Evolutionary conservation across 108 stramenopile genomes (phyloP).

Genomic region (Stephanodiscus minutulus): DNA sequence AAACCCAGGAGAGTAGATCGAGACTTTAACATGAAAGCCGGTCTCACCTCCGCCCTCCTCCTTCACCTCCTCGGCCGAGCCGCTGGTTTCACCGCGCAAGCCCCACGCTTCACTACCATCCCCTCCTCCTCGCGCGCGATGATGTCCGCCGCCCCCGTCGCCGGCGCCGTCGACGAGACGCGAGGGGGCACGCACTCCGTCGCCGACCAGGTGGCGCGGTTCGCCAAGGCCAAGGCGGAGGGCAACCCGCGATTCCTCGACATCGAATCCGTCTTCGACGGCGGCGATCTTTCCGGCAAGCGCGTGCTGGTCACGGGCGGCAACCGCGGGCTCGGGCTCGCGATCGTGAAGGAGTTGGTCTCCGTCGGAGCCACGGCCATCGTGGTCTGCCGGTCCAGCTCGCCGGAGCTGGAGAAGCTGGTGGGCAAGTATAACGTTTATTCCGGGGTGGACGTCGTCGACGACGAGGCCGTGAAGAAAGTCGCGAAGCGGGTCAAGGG

Average conservation of each 20-base stretch:
- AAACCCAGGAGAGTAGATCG: too few relatives aligned
- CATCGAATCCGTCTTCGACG: slow-evolving; percentile 70
- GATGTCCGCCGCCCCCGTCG: slow-evolving; percentile 9
- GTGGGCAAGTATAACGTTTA: slow-evolving; percentile 77
- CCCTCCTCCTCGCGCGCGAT: background rate
- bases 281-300: slow-evolving; percentile 66
- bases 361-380: slow-evolving; percentile 79
- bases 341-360: slow-evolving; percentile 75
- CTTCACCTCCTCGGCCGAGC: slow-evolving; percentile 5
- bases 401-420: slow-evolving; percentile 59
- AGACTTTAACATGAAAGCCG: slow-evolving; percentile 3
- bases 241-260: slow-evolving; percentile 74
- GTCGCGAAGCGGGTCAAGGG: slow-evolving; percentile 65
- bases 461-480: slow-evolving; percentile 70
- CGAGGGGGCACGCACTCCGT: slow-evolving; percentile 74
- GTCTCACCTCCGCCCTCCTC: background rate
- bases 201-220: slow-evolving; percentile 77
- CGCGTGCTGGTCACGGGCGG: slow-evolving; percentile 88
- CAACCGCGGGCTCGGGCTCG: slow-evolving; percentile 86
- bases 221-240: slow-evolving; percentile 65
- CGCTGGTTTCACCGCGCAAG: background rate
- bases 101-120: background rate
- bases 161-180: slow-evolving; percentile 64
- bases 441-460: slow-evolving; percentile 82
- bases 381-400: slow-evolving; percentile 65